These are phyloP conservation scores for Populus nigra DNA, from an alignment of 345 rosid species.

Conservation along the genomic window DNA sequence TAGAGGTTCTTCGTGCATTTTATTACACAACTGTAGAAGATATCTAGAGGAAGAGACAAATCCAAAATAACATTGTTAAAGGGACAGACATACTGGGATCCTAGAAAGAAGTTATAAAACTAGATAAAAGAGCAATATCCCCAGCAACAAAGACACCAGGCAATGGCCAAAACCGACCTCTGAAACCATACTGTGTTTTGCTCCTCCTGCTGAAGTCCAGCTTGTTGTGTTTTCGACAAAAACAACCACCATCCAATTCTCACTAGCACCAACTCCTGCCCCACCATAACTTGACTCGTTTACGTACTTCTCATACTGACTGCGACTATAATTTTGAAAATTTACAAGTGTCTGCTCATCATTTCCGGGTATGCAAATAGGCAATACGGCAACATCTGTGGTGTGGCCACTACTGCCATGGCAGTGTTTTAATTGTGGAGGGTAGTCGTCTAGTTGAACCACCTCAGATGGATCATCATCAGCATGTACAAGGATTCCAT, in stretches of 20 bases:
- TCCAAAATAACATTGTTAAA: too few species aligned
- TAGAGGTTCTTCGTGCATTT: too few species aligned
- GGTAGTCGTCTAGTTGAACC: not conserved
- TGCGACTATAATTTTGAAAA: constrained; percentile 51
- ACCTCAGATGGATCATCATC: not conserved
- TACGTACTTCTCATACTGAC: constrained; percentile 38
- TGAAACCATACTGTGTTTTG: not conserved
- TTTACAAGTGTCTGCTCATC: not conserved
- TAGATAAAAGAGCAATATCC: constrained; percentile 7
- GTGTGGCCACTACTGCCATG: not conserved
- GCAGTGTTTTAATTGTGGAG: not conserved
- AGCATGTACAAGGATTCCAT: not conserved
- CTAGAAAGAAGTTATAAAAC: not conserved
- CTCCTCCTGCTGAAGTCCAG: too few species aligned
- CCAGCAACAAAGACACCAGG: constrained; percentile 12
- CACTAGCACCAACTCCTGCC: constrained; percentile 57
- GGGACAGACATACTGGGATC: too few species aligned
- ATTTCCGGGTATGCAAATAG: not conserved
- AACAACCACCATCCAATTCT: constrained; percentile 78
- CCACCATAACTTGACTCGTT: constrained; percentile 58
- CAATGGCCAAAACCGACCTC: constrained; percentile 8
- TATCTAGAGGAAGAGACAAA: too few species aligned
- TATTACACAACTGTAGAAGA: too few species aligned
- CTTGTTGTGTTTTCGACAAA: constrained; percentile 30
- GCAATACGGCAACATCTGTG: not conserved